A percentile compares a stretch with the other conserved stretches of the same genome.
These are phyloP conservation scores for Pleurotus pulmonarius DNA, from an alignment of 768 basidiomycete genomes.

Conservation along the genomic window DNA sequence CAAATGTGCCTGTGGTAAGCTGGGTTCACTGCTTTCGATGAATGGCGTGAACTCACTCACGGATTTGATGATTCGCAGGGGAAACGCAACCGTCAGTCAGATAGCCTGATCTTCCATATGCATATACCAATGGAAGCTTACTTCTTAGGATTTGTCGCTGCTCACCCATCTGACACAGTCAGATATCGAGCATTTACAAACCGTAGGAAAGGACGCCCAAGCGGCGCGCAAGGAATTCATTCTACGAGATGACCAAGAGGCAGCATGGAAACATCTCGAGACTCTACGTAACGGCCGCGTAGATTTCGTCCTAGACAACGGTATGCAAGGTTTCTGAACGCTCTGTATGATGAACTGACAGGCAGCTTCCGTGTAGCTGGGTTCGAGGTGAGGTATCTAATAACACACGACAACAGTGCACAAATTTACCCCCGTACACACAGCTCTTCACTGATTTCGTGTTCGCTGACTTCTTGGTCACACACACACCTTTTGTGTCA, in stretches of 20 bases:
- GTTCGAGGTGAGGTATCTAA: conserved; percentile 62
- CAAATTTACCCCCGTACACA: neutral
- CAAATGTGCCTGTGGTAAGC: conserved; percentile 84
- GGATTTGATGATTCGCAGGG: conserved; percentile 45
- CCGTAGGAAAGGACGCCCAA: conserved; percentile 79
- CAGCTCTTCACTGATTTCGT: conserved; percentile 93
- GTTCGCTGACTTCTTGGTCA: conserved; percentile 90
- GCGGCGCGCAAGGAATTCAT: conserved; percentile 49
- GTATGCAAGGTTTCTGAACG: conserved; percentile 31
- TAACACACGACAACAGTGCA: neutral
- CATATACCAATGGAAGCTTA: neutral
- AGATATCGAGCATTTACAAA: conserved; percentile 81
- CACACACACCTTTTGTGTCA: conserved; percentile 78
- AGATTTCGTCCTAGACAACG: conserved; percentile 92
- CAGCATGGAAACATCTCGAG: conserved; percentile 71
- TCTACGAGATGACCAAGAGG: conserved; percentile 75
- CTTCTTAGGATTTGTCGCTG: conserved; percentile 78
- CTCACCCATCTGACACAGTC: conserved; percentile 80
- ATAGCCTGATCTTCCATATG: neutral
- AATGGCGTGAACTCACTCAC: neutral
- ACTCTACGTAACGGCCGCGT: conserved; percentile 51
- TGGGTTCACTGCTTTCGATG: neutral
- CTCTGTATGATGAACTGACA: neutral
- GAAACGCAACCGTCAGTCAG: conserved; percentile 79
- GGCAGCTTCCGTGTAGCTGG: conserved; percentile 54